Conservation (phyloP, 2,329 filamentous ascomycete genomes). For the Coleophoma cylindrospora region DNA sequence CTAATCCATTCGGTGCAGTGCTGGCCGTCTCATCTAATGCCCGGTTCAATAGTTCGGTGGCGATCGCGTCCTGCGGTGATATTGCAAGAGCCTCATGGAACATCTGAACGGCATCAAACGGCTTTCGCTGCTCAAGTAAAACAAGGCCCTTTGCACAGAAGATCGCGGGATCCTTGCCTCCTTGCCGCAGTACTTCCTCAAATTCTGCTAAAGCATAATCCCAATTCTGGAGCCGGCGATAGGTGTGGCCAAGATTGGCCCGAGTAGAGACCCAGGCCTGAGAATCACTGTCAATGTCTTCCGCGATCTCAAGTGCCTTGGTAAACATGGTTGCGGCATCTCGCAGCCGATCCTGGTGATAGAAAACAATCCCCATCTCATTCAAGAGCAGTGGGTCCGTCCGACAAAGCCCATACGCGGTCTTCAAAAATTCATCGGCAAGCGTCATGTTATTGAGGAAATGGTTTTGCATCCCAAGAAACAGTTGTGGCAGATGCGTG, state of each 20-base stretch:
- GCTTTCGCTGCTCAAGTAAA: conserved; percentile 68
- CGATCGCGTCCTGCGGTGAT: conserved; percentile 73
- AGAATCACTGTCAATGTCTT: conserved; percentile 76
- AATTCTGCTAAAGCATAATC: conserved; percentile 75
- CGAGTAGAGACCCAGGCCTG: conserved; percentile 78
- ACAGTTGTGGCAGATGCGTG: conserved; percentile 91
- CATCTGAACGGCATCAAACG: conserved; percentile 73
- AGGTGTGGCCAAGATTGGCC: conserved; percentile 85
- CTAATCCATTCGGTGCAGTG: conserved; percentile 17
- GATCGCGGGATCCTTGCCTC: conserved; percentile 72
- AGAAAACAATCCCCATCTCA: conserved; percentile 93
- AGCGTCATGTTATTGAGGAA: conserved; percentile 92
- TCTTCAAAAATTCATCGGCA: conserved; percentile 90
- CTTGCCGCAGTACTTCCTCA: conserved; percentile 78
- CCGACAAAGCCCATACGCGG: conserved; percentile 76
- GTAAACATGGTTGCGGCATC: conserved; percentile 75
- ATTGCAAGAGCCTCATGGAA: conserved; percentile 82
- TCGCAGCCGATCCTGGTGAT: conserved; percentile 77
- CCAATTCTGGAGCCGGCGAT: conserved; percentile 65
- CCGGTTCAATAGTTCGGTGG: conserved; percentile 71
- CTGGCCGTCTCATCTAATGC: conserved; percentile 59
- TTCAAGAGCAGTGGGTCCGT: conserved; percentile 89
- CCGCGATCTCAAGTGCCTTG: conserved; percentile 70
- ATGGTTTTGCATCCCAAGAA: conserved; percentile 97
- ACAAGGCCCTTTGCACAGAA: conserved; percentile 83